Evolutionary conservation across 768 basidiomycete species (phyloP).

Genomic region (Saitozyma podzolica): DNA sequence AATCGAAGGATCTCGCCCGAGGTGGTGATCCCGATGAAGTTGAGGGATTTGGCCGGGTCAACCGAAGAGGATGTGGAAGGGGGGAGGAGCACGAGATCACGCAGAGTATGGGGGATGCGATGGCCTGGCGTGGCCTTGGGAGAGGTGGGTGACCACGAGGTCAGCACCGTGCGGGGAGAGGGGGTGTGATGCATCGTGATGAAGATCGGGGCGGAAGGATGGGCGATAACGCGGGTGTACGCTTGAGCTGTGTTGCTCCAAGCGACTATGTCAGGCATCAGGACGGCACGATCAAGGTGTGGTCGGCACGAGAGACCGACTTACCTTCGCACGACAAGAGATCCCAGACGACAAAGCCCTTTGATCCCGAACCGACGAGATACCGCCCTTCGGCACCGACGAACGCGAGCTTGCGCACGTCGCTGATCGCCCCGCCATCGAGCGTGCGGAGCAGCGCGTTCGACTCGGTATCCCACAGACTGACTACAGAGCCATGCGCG

Average conservation of each 20-base stretch:
- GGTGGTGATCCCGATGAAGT: slow-evolving; percentile 32
- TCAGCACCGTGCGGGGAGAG: neutral
- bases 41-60: neutral
- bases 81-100: slow-evolving; percentile 3
- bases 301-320: slow-evolving; percentile 8
- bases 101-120: slow-evolving; percentile 4
- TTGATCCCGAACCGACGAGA: slow-evolving; percentile 57
- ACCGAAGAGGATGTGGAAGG: slow-evolving; percentile 1
- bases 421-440: slow-evolving; percentile 57
- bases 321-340: slow-evolving; percentile 51
- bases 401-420: slow-evolving; percentile 60
- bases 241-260: no score
- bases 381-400: slow-evolving; percentile 72
- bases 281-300: neutral
- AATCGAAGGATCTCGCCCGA: slow-evolving; percentile 50
- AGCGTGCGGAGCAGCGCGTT: slow-evolving; percentile 65
- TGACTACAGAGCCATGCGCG: slow-evolving; percentile 65
- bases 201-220: slow-evolving; percentile 5
- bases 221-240: neutral
- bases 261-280: neutral
- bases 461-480: slow-evolving; percentile 70
- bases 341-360: slow-evolving; percentile 52
- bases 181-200: neutral
- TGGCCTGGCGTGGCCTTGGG: neutral
- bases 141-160: slow-evolving; percentile 3